Base-by-base conservation (phyloP, 331 rosid species). In the Telfairia occidentalis region DNA sequence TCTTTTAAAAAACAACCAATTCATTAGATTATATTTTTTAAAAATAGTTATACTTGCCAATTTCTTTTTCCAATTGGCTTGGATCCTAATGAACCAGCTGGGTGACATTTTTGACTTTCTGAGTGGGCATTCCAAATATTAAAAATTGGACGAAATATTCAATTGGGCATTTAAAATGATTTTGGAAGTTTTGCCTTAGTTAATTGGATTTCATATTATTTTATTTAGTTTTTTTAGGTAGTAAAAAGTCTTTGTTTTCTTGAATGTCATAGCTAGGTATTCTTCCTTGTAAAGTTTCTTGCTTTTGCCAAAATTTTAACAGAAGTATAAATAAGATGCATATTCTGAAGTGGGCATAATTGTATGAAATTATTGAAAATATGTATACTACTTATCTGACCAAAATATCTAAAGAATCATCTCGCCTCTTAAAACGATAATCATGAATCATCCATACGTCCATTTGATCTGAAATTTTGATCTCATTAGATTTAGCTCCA, bases 81-180 rank as follows among this genome's bases (percentile, higher is more conserved):
- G 16, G 71, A 35, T 64, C 48, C 71, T 43, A 43, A 2, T 69
- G 74, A 45, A 69, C 5, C 74, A 69, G 74, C 74, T 69, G 74
- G 74, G 55, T 23, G 74, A 69, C 38, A 69, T 69, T 69, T 69
- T 26, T 69, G 38, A 69, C 74, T 69, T 69, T 64, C 43, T 21
- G 7, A 58, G 37, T 11, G 37, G 12, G 9, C 38, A 58, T 58
- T 29, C 38, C n/a, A 26, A 58, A 54, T 54, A 54, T 8, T 21
- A 9, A 53, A 52, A 11, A 11, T 26, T 57, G 7, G 3, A 28
- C 26, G 57, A 29, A 29, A 32, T 59, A 59, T 26, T 29, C 2
- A 40, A 66, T 40, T 38, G n/a, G 1, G 9, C 3, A 40, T 40
- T 21, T 40, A 19, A 64, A 64, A 35, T 64, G 3, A 59, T 29